These are phyloP conservation scores for Fusarium sp. DNA, from an alignment of 2,329 filamentous ascomycete genomes.

Conservation along the genomic window DNA sequence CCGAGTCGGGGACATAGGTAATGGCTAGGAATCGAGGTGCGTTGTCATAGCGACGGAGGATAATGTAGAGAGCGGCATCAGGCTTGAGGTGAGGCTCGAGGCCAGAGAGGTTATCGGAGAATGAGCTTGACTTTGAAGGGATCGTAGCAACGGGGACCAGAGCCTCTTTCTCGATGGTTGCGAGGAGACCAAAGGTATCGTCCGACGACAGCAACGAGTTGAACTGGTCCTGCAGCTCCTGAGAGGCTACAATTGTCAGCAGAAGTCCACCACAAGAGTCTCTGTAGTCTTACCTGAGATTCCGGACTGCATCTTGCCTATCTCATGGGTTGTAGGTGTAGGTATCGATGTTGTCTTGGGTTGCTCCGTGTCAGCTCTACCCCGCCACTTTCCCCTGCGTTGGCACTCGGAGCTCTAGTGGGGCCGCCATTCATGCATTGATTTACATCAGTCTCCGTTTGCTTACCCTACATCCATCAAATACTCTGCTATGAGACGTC, in stretches of 20 bases:
- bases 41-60: constrained; percentile 72
- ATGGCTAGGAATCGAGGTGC: constrained; percentile 70
- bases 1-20: constrained; percentile 81
- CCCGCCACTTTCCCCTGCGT: constrained; percentile 36
- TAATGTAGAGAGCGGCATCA: constrained; percentile 74
- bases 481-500: background rate
- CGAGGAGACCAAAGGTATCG: constrained; percentile 73
- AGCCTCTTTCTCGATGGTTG: constrained; percentile 73
- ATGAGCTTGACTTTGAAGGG: constrained; percentile 64
- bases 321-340: constrained; percentile 3
- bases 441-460: constrained; percentile 1
- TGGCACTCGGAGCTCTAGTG: constrained; percentile 30
- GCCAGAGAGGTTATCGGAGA: constrained; percentile 69
- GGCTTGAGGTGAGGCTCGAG: constrained; percentile 71
- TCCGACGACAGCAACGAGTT: constrained; percentile 69
- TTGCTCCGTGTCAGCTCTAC: constrained; percentile 37
- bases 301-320: constrained; percentile 74
- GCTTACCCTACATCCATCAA: constrained; percentile 30
- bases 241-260: constrained; percentile 64
- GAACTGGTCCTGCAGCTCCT: constrained; percentile 80
- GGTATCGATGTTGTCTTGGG: constrained; percentile 21
- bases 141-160: constrained; percentile 67
- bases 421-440: constrained; percentile 26
- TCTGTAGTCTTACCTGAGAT: constrained; percentile 68
- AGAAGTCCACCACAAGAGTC: background rate